Conservation (phyloP, 1,284 basidiomycete genomes). For the Puccinia polysora region DNA sequence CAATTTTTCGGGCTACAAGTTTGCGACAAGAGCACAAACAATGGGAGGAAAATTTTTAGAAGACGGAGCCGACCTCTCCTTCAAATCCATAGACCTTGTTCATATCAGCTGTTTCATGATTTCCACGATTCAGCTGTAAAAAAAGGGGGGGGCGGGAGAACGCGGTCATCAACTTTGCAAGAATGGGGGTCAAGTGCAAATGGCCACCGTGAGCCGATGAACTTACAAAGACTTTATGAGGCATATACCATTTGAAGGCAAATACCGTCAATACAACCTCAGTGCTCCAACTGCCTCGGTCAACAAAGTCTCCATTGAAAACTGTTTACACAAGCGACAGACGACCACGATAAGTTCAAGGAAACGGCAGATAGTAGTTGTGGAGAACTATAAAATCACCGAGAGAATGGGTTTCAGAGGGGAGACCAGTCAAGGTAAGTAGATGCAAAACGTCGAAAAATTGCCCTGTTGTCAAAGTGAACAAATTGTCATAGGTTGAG, state of each 20-base stretch:
- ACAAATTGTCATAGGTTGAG: conserved; percentile 36
- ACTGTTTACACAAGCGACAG: conserved; percentile 57
- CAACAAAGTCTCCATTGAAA: conserved; percentile 72
- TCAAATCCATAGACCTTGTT: conserved; percentile 86
- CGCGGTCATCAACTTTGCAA: conserved; percentile 56
- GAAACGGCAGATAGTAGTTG: neutral
- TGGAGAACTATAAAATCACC: neutral
- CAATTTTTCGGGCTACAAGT: neutral
- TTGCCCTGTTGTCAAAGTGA: conserved; percentile 62
- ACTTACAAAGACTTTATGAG: conserved; percentile 26
- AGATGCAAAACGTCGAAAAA: conserved; percentile 91
- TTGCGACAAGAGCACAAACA: conserved; percentile 62
- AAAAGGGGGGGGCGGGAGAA: too few species aligned
- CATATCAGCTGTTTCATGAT: conserved; percentile 91
- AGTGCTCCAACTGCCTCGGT: conserved; percentile 93
- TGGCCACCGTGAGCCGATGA: conserved; percentile 41
- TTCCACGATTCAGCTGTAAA: conserved; percentile 80
- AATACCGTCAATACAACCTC: conserved; percentile 92
- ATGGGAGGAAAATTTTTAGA: conserved; percentile 62
- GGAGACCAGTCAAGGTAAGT: conserved; percentile 69
- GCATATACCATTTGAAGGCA: conserved; percentile 75
- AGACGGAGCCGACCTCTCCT: conserved; percentile 91
- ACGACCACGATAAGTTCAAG: conserved; percentile 60
- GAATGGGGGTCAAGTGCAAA: neutral
- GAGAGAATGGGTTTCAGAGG: conserved; percentile 49